These are phyloP conservation scores for Coffea humblotiana DNA, from an alignment of 305 asterid species.

Conservation along the genomic window DNA sequence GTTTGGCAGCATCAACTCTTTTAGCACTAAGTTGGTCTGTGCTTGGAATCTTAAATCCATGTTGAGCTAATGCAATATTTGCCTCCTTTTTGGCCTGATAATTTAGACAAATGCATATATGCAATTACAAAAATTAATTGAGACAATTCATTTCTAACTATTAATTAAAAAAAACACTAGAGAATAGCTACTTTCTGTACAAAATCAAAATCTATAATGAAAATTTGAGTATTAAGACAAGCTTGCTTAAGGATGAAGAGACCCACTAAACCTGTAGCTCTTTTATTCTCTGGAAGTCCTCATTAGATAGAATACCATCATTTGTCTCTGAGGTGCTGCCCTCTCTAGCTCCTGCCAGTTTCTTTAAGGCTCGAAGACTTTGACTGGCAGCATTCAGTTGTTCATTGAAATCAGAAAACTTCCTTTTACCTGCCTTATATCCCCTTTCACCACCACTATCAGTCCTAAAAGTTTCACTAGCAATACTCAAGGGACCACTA, in stretches of 20 bases:
- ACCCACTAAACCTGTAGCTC: slow-evolving; percentile 64
- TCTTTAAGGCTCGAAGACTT: slow-evolving; percentile 88
- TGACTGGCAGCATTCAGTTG: slow-evolving; percentile 54
- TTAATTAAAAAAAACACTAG: background rate
- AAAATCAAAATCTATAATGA: slow-evolving; percentile 2
- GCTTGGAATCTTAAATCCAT: slow-evolving; percentile 85
- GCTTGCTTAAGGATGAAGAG: slow-evolving; percentile 10
- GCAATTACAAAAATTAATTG: slow-evolving; percentile 5
- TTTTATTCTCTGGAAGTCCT: slow-evolving; percentile 86
- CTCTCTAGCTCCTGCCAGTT: slow-evolving; percentile 51
- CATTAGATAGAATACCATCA: slow-evolving; percentile 89
- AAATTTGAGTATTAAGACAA: slow-evolving; percentile 8
- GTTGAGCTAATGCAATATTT: slow-evolving; percentile 48
- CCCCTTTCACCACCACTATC: slow-evolving; percentile 31
- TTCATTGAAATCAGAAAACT: slow-evolving; percentile 64
- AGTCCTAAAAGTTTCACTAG: slow-evolving; percentile 18
- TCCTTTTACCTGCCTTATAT: slow-evolving; percentile 58
- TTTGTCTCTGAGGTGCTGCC: slow-evolving; percentile 29
- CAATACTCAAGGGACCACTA: slow-evolving; percentile 24
- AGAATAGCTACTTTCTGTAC: slow-evolving; percentile 3
- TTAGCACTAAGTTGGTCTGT: slow-evolving; percentile 71
- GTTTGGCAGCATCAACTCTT: slow-evolving; percentile 76
- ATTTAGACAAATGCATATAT: background rate
- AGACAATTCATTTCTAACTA: background rate
- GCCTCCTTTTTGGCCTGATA: slow-evolving; percentile 69